Evolutionary conservation across 371 early-diverging fungal species (phyloP), one percentile per base, ranked within the genome.

Genomic region (Apophysomyces elegans): DNA sequence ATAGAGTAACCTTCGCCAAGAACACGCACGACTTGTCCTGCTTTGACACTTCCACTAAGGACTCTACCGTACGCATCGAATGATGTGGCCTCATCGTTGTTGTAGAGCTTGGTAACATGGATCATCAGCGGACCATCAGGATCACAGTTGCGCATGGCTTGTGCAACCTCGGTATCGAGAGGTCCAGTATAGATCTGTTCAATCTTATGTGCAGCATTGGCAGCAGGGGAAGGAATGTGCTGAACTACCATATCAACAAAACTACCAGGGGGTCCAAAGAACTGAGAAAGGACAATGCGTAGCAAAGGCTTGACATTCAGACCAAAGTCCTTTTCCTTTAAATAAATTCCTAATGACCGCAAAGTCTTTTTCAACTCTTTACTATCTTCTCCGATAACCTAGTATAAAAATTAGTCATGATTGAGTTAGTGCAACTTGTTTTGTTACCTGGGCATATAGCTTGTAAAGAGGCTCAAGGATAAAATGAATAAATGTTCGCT

Each of bases 401-500:
- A 60, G 78, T 58, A 64, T 79, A 8, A 45, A 37, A 59, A 46
- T 16, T 16, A 44, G 6, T 13, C 5, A 18, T 12, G 43, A 8
- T 35, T 38, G 56, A 39, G 21, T 5, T 36, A 16, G 12, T 0
- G 7, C 39, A 6, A 13, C 13, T 32, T 14, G n/a, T 8, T 13
- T 4, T 26, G 11, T 39, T 54, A 92, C 91, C 68, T 95, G 96
- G 2, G 93, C 86, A 69, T 92, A 96, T 11, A 98, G 69, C 79
- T 98, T 98, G 84, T 94, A 99, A 35, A 99, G 78, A 9, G 99
- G 99, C 68, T 97, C 95, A 13, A 99, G 75, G 64, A 99, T 91
- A 71, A 99, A 99, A 72, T 97, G 94, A n/a, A 96, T 91, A 83
- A 99, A 99, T 7, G 96, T 86, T n/a, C 95, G 87, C 71, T 87